Percentiles rank a stretch among this genome's conserved stretches.
phyloP scores from a whole-genome alignment of 352 stramenopile genomes.

The Phytophthora crassamura region DNA sequence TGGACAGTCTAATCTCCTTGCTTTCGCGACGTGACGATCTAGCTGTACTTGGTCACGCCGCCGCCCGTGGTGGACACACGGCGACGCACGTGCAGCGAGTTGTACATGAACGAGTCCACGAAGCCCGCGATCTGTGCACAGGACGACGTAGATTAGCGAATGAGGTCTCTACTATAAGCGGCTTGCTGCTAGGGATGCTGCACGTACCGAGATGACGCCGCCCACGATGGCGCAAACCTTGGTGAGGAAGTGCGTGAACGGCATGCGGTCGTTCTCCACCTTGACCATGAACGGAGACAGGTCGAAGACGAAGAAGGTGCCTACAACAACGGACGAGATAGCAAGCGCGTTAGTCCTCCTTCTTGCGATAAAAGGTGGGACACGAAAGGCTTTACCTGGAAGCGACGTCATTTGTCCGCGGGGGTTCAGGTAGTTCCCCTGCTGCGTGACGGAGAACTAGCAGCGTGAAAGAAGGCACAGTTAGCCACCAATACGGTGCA shows the following conservation, averaged over 20 bases:
- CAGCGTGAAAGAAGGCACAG: neutral
- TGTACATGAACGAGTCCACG: slow-evolving; percentile 89
- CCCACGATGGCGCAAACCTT: slow-evolving; percentile 87
- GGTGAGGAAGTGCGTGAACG: slow-evolving; percentile 86
- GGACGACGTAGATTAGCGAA: neutral
- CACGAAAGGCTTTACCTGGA: slow-evolving; percentile 39
- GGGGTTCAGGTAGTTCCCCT: slow-evolving; percentile 76
- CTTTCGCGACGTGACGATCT: slow-evolving; percentile 13
- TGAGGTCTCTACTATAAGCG: neutral
- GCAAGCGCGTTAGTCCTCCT: slow-evolving; percentile 6
- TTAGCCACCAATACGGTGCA: slow-evolving; percentile 5
- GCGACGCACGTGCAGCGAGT: slow-evolving; percentile 72
- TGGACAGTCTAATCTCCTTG: slow-evolving; percentile 31
- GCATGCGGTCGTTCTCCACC: slow-evolving; percentile 81
- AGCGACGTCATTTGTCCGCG: slow-evolving; percentile 74
- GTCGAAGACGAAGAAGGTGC: slow-evolving; percentile 88
- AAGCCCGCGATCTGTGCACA: slow-evolving; percentile 81
- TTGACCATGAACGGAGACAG: slow-evolving; percentile 89
- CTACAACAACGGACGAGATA: slow-evolving; percentile 26
- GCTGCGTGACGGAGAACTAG: slow-evolving; percentile 87
- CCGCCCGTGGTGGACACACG: slow-evolving; percentile 33
- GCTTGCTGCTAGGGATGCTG: neutral
- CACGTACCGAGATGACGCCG: slow-evolving; percentile 82
- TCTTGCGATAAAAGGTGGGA: neutral
- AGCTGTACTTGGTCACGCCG: slow-evolving; percentile 43